These are phyloP conservation scores for Hemisphaericaspora xylofermentans DNA, from an alignment of 1,139 yeast genomes.

Conservation along the genomic window DNA sequence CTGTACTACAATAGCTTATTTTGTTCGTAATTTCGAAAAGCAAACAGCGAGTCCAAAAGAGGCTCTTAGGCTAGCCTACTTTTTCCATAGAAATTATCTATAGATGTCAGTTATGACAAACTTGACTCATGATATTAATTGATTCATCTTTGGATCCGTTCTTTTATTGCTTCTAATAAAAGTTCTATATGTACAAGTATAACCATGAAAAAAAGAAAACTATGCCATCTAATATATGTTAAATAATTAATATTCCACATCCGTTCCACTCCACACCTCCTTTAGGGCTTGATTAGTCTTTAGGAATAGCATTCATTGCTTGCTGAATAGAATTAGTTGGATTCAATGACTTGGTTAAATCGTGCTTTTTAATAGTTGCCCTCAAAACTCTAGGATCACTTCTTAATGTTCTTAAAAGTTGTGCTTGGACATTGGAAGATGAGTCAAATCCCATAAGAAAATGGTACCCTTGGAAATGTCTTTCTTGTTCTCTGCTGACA, in stretches of 20 bases:
- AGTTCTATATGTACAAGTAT: neutral
- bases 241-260: neutral
- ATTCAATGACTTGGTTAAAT: conserved; percentile 54
- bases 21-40: too few species aligned
- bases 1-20: too few species aligned
- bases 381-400: conserved; percentile 90
- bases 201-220: neutral
- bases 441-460: conserved; percentile 85
- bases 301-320: conserved; percentile 18
- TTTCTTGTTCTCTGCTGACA: conserved; percentile 81
- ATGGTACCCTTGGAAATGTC: conserved; percentile 87
- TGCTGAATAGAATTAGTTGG: conserved; percentile 49
- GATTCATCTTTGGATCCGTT: too few species aligned
- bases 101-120: too few species aligned
- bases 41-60: too few species aligned
- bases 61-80: too few species aligned
- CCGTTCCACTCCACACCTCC: neutral
- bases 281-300: too few species aligned
- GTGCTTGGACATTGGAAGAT: conserved; percentile 82
- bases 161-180: neutral
- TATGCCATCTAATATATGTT: neutral
- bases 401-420: conserved; percentile 74
- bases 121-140: too few species aligned
- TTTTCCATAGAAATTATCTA: too few species aligned
- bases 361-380: conserved; percentile 68